These are phyloP conservation scores for Ceratocystis huliohia DNA, from an alignment of 2,329 filamentous ascomycete species.

Conservation along the genomic window DNA sequence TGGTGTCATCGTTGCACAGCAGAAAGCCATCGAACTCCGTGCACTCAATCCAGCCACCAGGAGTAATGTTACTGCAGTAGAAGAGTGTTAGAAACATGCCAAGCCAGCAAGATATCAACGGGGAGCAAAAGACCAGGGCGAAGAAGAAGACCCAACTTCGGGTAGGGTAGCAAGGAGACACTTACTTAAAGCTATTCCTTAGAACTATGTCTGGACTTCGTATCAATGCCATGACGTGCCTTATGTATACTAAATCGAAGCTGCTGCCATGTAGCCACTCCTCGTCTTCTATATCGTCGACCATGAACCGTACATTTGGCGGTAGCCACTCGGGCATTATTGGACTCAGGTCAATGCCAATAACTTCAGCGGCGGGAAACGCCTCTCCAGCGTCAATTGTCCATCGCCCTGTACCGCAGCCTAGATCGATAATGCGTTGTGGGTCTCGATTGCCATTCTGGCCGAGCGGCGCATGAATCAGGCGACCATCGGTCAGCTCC, in stretches of 20 bases:
- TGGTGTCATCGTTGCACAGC: constrained; percentile 34
- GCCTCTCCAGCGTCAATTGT: constrained; percentile 38
- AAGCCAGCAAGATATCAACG: not conserved
- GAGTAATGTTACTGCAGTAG: constrained; percentile 22
- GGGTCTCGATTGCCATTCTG: constrained; percentile 25
- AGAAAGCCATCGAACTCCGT: constrained; percentile 35
- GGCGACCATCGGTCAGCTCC: constrained; percentile 32
- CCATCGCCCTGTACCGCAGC: constrained; percentile 41
- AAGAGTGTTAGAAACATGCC: not conserved
- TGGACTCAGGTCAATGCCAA: constrained; percentile 34
- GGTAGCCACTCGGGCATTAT: constrained; percentile 41
- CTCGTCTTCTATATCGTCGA: constrained; percentile 48
- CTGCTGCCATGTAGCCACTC: constrained; percentile 39
- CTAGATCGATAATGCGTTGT: constrained; percentile 36
- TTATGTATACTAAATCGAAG: constrained; percentile 46
- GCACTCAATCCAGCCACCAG: constrained; percentile 42
- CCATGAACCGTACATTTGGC: constrained; percentile 47
- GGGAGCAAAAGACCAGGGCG: not conserved
- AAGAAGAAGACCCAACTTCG: too few species aligned
- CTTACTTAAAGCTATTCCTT: constrained; percentile 28
- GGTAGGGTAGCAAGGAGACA: constrained; percentile 1
- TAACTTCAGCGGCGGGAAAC: constrained; percentile 31
- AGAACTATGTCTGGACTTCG: constrained; percentile 39
- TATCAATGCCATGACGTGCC: constrained; percentile 38
- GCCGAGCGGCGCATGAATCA: constrained; percentile 32